Evolutionary conservation across 495 filamentous ascomycete genomes (phyloP).

Genomic region (Bacidia rubella): DNA sequence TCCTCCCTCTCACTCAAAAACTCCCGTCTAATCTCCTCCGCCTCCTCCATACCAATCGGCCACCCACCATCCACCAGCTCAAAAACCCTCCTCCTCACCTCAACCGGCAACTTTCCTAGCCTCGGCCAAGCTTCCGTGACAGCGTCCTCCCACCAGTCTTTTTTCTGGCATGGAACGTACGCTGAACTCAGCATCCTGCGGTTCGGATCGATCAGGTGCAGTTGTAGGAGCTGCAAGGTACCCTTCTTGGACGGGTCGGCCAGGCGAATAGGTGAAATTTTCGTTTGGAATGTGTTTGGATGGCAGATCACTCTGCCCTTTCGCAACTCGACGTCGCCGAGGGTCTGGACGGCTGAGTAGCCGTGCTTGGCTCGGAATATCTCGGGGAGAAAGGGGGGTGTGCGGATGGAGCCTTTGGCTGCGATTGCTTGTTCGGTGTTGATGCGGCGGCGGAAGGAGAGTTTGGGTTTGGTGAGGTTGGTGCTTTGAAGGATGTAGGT

Average conservation of each 20-base stretch:
- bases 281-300: conserved; percentile 35
- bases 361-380: conserved; percentile 25
- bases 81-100: conserved; percentile 20
- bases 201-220: conserved; percentile 44
- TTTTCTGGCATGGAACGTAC: conserved; percentile 40
- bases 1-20: conserved; percentile 20
- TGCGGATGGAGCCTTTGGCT: conserved; percentile 19
- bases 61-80: conserved; percentile 20
- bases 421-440: conserved; percentile 17
- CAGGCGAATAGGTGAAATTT: conserved; percentile 30
- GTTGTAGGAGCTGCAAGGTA: conserved; percentile 30
- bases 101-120: conserved; percentile 21
- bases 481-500: conserved; percentile 17
- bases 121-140: conserved; percentile 3
- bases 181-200: conserved; percentile 40
- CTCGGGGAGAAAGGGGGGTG: conserved; percentile 22
- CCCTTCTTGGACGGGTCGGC: conserved; percentile 36
- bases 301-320: conserved; percentile 22
- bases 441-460: conserved; percentile 21
- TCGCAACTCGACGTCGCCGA: conserved; percentile 18
- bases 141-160: conserved; percentile 25
- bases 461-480: conserved; percentile 24
- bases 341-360: conserved; percentile 22
- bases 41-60: conserved; percentile 26
- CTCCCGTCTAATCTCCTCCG: conserved; percentile 18